phyloP scores from a whole-genome alignment of 2,329 filamentous ascomycete species.

The Hymenoscyphus repandus region DNA sequence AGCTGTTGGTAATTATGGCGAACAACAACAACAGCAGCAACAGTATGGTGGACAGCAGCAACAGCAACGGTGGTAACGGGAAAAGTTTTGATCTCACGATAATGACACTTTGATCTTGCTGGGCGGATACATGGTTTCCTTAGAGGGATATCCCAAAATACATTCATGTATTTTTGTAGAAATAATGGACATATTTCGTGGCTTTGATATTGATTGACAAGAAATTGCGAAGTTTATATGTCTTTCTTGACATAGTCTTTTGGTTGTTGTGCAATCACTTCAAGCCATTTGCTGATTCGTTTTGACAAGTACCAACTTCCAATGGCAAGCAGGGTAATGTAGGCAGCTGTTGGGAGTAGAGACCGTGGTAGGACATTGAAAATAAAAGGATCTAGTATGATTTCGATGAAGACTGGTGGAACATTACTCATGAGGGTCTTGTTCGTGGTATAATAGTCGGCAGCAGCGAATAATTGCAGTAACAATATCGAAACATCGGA shows the following conservation, averaged over 20 bases:
- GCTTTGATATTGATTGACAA: not conserved
- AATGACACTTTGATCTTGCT: not conserved
- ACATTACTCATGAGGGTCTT: conserved; percentile 68
- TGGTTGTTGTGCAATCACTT: conserved; percentile 6
- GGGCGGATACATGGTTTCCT: not conserved
- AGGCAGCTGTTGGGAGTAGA: conserved; percentile 65
- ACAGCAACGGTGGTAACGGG: conserved; percentile 13
- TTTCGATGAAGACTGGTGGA: conserved; percentile 70
- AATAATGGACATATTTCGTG: conserved; percentile 7
- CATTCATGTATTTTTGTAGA: conserved; percentile 13
- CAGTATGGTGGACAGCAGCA: conserved; percentile 7
- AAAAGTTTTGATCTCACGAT: not conserved
- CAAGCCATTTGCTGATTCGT: conserved; percentile 24
- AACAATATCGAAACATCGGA: conserved; percentile 25
- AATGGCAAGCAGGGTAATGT: conserved; percentile 57
- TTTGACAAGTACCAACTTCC: conserved; percentile 28
- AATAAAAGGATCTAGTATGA: conserved; percentile 82
- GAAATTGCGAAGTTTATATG: not conserved
- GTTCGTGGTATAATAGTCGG: conserved; percentile 80
- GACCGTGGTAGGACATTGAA: conserved; percentile 76
- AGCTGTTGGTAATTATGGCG: conserved; percentile 8
- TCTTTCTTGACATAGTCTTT: conserved; percentile 16
- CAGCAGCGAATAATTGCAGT: conserved; percentile 68
- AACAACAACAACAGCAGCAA: conserved; percentile 3
- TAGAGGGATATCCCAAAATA: conserved; percentile 17